Conservation (phyloP, 2,329 filamentous ascomycete genomes). For the Incumbomyces delicatus region DNA sequence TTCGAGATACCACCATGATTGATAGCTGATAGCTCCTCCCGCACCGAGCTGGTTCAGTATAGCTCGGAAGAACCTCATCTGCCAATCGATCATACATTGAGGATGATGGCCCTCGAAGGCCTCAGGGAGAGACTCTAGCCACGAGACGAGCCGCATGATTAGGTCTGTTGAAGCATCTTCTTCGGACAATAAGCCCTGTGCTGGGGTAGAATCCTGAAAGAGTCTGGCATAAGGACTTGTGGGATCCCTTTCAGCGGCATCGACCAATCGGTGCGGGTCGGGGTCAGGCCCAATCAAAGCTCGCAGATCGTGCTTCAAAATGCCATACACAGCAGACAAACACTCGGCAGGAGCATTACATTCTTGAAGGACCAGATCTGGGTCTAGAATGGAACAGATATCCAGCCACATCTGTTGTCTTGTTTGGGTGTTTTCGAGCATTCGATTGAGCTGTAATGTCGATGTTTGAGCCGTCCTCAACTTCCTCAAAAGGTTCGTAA, state of each 20-base stretch:
- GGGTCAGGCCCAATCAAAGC: constrained; percentile 32
- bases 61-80: constrained; percentile 35
- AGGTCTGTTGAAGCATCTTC: constrained; percentile 5
- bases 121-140: constrained; percentile 32
- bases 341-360: constrained; percentile 46
- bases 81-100: constrained; percentile 36
- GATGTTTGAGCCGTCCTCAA: constrained; percentile 86
- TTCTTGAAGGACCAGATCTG: constrained; percentile 47
- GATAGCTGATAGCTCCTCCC: constrained; percentile 37
- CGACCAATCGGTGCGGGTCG: constrained; percentile 9
- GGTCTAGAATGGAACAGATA: constrained; percentile 58
- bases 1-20: constrained; percentile 34
- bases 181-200: not conserved
- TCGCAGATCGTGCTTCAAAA: constrained; percentile 36
- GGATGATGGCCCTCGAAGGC: constrained; percentile 33
- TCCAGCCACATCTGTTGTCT: constrained; percentile 93
- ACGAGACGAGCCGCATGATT: constrained; percentile 36
- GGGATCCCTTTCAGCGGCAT: constrained; percentile 26
- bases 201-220: constrained; percentile 10
- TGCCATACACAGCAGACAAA: constrained; percentile 27
- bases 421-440: constrained; percentile 80
- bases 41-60: constrained; percentile 36
- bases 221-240: constrained; percentile 20
- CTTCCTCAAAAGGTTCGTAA: constrained; percentile 75
- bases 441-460: constrained; percentile 86